phyloP scores from a whole-genome alignment of 805 yeast species.

The Kodamaea laetipori region DNA sequence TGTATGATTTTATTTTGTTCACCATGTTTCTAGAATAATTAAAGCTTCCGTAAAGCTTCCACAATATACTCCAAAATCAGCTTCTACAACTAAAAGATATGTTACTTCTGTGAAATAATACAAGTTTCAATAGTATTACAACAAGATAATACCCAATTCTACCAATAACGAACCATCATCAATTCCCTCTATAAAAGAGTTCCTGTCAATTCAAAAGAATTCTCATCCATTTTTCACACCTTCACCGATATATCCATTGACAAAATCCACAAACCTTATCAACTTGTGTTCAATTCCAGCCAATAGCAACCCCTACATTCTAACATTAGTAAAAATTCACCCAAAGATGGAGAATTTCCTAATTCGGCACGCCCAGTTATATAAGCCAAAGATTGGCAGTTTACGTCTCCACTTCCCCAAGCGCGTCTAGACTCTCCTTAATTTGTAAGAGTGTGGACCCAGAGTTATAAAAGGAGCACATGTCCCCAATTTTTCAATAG shows the following conservation, averaged over 20 bases:
- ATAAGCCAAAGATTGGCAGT: not conserved
- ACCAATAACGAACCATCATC: too few species aligned
- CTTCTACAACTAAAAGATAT: too few species aligned
- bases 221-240: too few species aligned
- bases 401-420: constrained; percentile 1
- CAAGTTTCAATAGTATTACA: too few species aligned
- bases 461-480: constrained; percentile 3
- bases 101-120: too few species aligned
- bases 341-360: not conserved
- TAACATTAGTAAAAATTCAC: constrained; percentile 4
- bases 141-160: too few species aligned
- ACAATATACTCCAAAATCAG: too few species aligned
- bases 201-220: too few species aligned
- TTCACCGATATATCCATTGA: not conserved
- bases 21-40: too few species aligned
- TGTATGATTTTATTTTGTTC: too few species aligned
- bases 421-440: constrained; percentile 1
- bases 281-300: not conserved
- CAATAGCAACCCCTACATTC: constrained; percentile 1
- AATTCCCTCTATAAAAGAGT: too few species aligned
- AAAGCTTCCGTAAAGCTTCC: too few species aligned
- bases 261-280: not conserved
- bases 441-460: constrained; percentile 4
- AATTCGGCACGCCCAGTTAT: not conserved
- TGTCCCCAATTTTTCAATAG: not conserved